These are phyloP conservation scores for Millerago galiae DNA, from an alignment of 805 yeast genomes.

Conservation along the genomic window DNA sequence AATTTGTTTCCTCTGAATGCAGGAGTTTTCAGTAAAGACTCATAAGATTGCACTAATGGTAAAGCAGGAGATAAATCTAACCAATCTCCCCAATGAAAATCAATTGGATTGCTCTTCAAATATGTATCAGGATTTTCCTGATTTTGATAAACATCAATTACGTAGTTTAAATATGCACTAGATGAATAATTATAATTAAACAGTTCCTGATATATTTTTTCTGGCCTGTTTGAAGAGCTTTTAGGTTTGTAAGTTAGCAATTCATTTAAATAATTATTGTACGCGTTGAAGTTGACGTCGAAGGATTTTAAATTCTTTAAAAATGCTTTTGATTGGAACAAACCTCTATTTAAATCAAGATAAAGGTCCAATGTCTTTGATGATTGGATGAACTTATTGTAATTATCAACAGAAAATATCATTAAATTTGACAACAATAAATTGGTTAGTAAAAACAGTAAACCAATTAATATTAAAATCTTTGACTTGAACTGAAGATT, in stretches of 20 bases:
- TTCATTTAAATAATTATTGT: too few species aligned
- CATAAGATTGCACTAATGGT: conserved; percentile 24
- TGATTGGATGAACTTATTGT: neutral
- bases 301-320: too few species aligned
- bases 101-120: conserved; percentile 8
- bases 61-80: conserved; percentile 23
- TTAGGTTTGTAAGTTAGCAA: too few species aligned
- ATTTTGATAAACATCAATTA: conserved; percentile 6
- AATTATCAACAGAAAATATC: neutral
- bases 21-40: conserved; percentile 5
- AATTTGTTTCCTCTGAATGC: conserved; percentile 4
- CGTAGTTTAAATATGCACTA: conserved; percentile 11
- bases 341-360: neutral
- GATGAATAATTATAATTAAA: conserved; percentile 17
- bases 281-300: too few species aligned
- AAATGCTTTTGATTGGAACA: neutral
- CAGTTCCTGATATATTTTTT: neutral
- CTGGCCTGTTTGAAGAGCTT: too few species aligned
- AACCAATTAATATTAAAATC: too few species aligned
- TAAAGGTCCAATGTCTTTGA: neutral
- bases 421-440: neutral
- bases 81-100: conserved; percentile 31
- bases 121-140: conserved; percentile 15
- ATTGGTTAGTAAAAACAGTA: too few species aligned
- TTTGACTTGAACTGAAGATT: too few species aligned